Conservation (phyloP, 495 filamentous ascomycete genomes). For the Pyrenula massariospora region DNA sequence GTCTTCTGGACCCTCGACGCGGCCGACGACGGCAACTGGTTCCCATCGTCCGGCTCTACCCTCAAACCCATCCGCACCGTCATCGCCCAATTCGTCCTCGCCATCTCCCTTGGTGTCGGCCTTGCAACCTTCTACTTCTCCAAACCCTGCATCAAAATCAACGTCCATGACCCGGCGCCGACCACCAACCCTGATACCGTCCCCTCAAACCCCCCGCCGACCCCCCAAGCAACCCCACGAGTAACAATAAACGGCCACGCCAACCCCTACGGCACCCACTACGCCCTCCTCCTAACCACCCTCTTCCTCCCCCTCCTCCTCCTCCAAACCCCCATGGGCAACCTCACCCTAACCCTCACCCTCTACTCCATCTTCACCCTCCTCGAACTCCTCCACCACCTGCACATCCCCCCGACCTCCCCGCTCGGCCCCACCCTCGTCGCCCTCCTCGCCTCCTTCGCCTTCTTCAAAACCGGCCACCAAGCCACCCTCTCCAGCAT, state of each 20-base stretch:
- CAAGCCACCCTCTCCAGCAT: constrained; percentile 80
- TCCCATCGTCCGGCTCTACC: constrained; percentile 40
- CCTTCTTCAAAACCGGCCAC: constrained; percentile 98
- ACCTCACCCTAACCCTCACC: constrained; percentile 66
- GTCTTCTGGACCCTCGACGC: constrained; percentile 85
- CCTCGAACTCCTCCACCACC: constrained; percentile 68
- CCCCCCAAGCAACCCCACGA: constrained; percentile 30
- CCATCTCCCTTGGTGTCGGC: constrained; percentile 52
- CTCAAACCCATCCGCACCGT: constrained; percentile 65
- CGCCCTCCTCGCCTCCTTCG: constrained; percentile 73
- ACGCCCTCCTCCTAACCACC: constrained; percentile 71
- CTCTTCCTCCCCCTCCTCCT: constrained; percentile 65
- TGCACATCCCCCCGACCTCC: constrained; percentile 35
- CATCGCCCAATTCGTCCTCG: constrained; percentile 65
- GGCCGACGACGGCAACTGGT: constrained; percentile 82
- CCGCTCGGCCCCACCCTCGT: constrained; percentile 76
- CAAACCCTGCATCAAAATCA: constrained; percentile 61
- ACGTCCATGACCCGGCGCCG: constrained; percentile 17
- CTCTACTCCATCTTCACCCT: constrained; percentile 78
- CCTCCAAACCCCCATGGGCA: constrained; percentile 90
- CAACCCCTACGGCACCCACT: constrained; percentile 85
- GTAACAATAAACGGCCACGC: constrained; percentile 82
- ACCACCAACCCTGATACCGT: constrained; percentile 7
- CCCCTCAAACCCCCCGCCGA: constrained; percentile 19
- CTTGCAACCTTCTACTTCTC: constrained; percentile 62